These are phyloP conservation scores for Dactylellina leptospora DNA, from an alignment of 2,329 filamentous ascomycete species.

Conservation along the genomic window DNA sequence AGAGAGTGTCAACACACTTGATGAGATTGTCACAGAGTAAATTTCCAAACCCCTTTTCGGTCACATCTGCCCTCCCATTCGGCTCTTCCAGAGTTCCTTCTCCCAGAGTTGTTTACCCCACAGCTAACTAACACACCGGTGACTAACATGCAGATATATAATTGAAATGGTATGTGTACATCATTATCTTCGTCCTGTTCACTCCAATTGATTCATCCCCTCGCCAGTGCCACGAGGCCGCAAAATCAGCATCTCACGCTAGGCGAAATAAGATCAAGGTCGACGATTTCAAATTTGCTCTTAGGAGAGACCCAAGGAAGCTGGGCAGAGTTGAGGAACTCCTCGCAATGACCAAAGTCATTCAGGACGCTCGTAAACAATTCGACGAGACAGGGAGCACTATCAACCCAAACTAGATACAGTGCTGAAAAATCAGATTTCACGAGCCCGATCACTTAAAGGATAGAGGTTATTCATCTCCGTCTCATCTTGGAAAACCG, in stretches of 20 bases:
- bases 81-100: neutral
- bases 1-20: conserved; percentile 83
- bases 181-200: neutral
- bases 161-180: conserved; percentile 22
- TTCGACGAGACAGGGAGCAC: conserved; percentile 66
- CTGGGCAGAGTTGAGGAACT: conserved; percentile 89
- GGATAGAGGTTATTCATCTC: neutral
- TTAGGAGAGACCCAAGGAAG: conserved; percentile 83
- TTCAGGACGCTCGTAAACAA: conserved; percentile 82
- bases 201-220: neutral
- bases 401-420: conserved; percentile 32
- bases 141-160: conserved; percentile 19
- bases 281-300: conserved; percentile 95
- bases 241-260: conserved; percentile 82
- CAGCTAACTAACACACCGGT: neutral
- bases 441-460: neutral
- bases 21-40: conserved; percentile 96
- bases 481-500: conserved; percentile 31
- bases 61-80: neutral
- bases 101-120: neutral
- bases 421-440: neutral
- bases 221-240: conserved; percentile 69
- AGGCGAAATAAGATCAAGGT: conserved; percentile 97
- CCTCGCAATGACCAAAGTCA: conserved; percentile 83
- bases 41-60: conserved; percentile 84